These are phyloP conservation scores for Lentinus polychrous DNA, from an alignment of 1,284 basidiomycete genomes.

Conservation along the genomic window DNA sequence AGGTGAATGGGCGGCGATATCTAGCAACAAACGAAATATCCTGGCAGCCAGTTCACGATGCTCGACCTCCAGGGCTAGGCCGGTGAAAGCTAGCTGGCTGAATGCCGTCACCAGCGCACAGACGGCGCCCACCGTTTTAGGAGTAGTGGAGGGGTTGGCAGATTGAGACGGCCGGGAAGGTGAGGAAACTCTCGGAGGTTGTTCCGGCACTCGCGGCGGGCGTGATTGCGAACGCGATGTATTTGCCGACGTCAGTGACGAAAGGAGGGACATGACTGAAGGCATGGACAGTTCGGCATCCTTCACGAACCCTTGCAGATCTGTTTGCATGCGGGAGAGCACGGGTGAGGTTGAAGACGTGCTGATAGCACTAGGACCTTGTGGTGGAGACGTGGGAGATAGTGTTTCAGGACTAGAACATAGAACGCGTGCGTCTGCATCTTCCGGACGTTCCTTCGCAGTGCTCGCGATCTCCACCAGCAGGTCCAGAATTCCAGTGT, in stretches of 20 bases:
- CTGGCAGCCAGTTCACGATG: slow-evolving; percentile 44
- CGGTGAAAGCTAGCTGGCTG: slow-evolving; percentile 63
- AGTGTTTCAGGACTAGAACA: slow-evolving; percentile 35
- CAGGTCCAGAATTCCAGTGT: slow-evolving; percentile 22
- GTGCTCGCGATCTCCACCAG: slow-evolving; percentile 30
- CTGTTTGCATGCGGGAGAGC: slow-evolving; percentile 50
- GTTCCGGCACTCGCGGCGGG: slow-evolving; percentile 19
- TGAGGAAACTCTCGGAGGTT: neutral
- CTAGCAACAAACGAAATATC: slow-evolving; percentile 45
- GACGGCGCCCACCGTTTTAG: slow-evolving; percentile 51
- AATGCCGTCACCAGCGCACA: slow-evolving; percentile 63
- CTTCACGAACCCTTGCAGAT: slow-evolving; percentile 29
- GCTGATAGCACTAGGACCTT: slow-evolving; percentile 22
- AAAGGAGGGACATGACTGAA: slow-evolving; percentile 57
- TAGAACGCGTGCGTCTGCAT: slow-evolving; percentile 17
- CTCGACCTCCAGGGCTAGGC: slow-evolving; percentile 38
- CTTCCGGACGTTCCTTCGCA: slow-evolving; percentile 30
- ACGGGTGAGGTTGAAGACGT: slow-evolving; percentile 41
- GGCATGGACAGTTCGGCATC: slow-evolving; percentile 44
- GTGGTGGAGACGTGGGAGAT: slow-evolving; percentile 11
- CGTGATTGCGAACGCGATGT: slow-evolving; percentile 52
- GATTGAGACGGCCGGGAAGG: slow-evolving; percentile 3
- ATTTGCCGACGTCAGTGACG: slow-evolving; percentile 46
- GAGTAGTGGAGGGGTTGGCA: slow-evolving; percentile 16
- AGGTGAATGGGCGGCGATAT: slow-evolving; percentile 35